Evolutionary conservation across 2,329 filamentous ascomycete species (phyloP).

Genomic region (Tolypocladium tropicale): DNA sequence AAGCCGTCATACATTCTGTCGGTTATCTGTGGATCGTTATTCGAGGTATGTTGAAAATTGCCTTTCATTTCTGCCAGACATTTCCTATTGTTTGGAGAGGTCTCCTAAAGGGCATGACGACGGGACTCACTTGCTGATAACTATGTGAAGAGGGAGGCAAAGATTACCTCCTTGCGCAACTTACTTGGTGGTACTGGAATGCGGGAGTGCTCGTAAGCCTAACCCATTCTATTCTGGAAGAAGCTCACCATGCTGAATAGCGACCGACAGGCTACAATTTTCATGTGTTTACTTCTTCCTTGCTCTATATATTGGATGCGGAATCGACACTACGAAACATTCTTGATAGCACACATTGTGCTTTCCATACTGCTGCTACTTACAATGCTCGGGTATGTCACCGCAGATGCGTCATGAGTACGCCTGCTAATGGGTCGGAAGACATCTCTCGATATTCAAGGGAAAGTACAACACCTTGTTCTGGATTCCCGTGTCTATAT

Average conservation of each 20-base stretch:
- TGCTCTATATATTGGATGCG: conserved; percentile 43
- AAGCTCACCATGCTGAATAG: neutral
- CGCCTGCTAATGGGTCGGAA: conserved; percentile 6
- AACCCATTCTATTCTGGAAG: neutral
- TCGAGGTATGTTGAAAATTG: conserved; percentile 13
- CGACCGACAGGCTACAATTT: conserved; percentile 25
- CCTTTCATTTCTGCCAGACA: neutral
- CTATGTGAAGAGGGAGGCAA: neutral
- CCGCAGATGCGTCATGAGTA: too few species aligned
- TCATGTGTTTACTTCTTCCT: conserved; percentile 33
- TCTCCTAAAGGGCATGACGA: too few species aligned
- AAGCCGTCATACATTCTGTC: conserved; percentile 53
- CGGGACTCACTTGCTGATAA: fast-evolving
- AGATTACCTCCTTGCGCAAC: neutral
- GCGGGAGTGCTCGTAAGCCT: conserved; percentile 34
- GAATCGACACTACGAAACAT: conserved; percentile 40
- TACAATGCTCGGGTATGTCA: conserved; percentile 38
- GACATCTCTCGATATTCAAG: conserved; percentile 41
- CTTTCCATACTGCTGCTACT: conserved; percentile 38
- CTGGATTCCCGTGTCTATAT: conserved; percentile 38
- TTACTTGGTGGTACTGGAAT: conserved; percentile 24
- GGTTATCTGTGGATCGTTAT: conserved; percentile 41
- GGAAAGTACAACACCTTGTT: conserved; percentile 37
- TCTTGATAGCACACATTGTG: conserved; percentile 39
- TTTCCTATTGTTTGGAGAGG: too few species aligned